Conservation (phyloP, 225 moss, liverwort and hornwort species). For the Sphagnum contortum region DNA sequence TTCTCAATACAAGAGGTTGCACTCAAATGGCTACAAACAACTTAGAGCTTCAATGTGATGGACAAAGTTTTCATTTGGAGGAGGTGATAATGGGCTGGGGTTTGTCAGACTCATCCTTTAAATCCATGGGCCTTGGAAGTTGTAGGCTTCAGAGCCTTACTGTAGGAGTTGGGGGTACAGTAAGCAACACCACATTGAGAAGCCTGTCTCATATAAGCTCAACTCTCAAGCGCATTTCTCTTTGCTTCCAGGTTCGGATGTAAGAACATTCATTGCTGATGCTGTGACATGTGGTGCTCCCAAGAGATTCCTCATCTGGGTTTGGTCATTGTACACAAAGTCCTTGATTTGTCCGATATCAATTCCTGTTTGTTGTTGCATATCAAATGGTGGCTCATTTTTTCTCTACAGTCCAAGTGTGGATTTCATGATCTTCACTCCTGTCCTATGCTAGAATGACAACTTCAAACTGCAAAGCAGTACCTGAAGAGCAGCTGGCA, state of each 20-base stretch:
- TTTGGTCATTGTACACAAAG: too few species aligned
- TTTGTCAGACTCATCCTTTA: conserved; percentile 26
- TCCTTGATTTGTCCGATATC: too few species aligned
- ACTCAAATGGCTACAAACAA: conserved; percentile 9
- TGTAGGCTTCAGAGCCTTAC: conserved; percentile 29
- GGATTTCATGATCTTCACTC: too few species aligned
- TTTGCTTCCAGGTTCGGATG: conserved; percentile 50
- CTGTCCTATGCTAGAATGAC: too few species aligned
- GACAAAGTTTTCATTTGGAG: conserved; percentile 20
- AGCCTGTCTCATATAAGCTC: conserved; percentile 28
- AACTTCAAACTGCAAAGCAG: too few species aligned
- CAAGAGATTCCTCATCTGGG: too few species aligned
- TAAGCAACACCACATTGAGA: conserved; percentile 28
- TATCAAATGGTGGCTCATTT: too few species aligned
- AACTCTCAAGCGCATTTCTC: conserved; percentile 37
- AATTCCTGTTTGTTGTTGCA: too few species aligned
- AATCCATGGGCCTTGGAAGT: conserved; percentile 23
- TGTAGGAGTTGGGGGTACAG: conserved; percentile 54
- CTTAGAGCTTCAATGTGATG: conserved; percentile 1
- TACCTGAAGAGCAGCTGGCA: too few species aligned
- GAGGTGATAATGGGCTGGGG: conserved; percentile 68
- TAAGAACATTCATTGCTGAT: too few species aligned
- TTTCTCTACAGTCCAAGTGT: too few species aligned
- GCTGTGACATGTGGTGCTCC: too few species aligned
- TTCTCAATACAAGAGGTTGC: conserved; percentile 62